Base-by-base conservation (phyloP, 1,284 basidiomycete species). In the Malassezia globosa region DNA sequence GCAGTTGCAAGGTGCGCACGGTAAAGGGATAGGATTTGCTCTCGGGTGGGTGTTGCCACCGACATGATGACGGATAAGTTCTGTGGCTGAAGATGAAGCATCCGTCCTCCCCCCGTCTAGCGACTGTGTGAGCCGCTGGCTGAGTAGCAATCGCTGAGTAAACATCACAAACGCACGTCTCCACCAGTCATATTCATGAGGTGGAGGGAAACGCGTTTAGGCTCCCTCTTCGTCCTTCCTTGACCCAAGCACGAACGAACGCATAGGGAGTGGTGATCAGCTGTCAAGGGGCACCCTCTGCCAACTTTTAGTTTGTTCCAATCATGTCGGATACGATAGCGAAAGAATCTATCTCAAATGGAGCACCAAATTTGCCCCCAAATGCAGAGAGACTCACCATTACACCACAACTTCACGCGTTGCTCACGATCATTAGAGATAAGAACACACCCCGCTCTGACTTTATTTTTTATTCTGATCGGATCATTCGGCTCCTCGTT, bases 381-480 rank as follows among this genome's bases (percentile, higher is more conserved):
- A 86, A 83, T 16, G 85, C 88, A n/a, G 82, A 82, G 68, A 86
- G 84, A 2, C 77, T 92, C 1, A 81, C 82, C 0, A 85, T 83
- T 61, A 95, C 89, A 0, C 56, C 57, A 6, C 64, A 67, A 45
- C 81, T 97, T 25, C 87, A 96, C 73, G 89, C 89, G 0, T 76
- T 96, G 16, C 85, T 94, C 73, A 96, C 94, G 13, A 92, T 95
- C 74, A 92, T 97, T 69, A 76, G 89, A 41, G 68, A 73, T 55
- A 47, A 56, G 14, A 56, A 68, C 4, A 75, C 74, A 11, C 55
- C 60, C 16, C 60, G 92, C 36, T 89, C 89, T 19, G 92, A 97
- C 72, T 97, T 97, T 69, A 80, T 97, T 60, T 97, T 97, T 76
- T 96, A 94, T 72, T 87, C 86, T 11, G 78, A 80, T 71, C 72